Evolutionary conservation across 2,329 filamentous ascomycete genomes (phyloP).

Genomic region (Diaporthe humulicola): DNA sequence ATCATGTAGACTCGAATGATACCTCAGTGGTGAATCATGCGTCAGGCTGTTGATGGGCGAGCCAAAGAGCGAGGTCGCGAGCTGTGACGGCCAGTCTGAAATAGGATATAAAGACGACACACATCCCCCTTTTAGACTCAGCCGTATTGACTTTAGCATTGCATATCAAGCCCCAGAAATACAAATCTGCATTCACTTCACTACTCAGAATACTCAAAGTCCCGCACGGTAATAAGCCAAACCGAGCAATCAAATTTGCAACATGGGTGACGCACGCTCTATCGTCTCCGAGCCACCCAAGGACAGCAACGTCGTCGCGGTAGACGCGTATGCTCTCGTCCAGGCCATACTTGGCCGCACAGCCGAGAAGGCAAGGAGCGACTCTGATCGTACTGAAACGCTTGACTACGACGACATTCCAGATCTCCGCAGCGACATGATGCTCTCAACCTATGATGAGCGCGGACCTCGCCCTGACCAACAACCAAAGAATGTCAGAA

Average conservation of each 20-base stretch:
- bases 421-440: constrained; percentile 43
- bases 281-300: constrained; percentile 31
- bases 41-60: not conserved
- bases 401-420: constrained; percentile 53
- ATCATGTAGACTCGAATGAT: not conserved
- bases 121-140: not conserved
- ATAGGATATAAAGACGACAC: constrained; percentile 3
- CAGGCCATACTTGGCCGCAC: constrained; percentile 54
- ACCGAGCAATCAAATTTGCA: constrained; percentile 2
- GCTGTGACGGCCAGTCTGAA: not conserved
- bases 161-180: not conserved
- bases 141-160: not conserved
- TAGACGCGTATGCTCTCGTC: constrained; percentile 54
- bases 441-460: constrained; percentile 43
- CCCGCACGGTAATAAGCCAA: not conserved
- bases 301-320: constrained; percentile 43
- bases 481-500: constrained; percentile 53
- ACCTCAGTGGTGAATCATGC: not conserved
- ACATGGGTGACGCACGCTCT: constrained; percentile 40
- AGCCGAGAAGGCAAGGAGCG: constrained; percentile 44
- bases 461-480: constrained; percentile 48
- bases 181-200: not conserved
- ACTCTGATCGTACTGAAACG: constrained; percentile 44
- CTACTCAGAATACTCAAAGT: not conserved
- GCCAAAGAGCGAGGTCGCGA: not conserved